Percentiles rank a stretch among this genome's conserved stretches.
These are phyloP conservation scores for Stagonosporopsis tanaceti DNA, from an alignment of 2,329 filamentous ascomycete species.

Conservation along the genomic window DNA sequence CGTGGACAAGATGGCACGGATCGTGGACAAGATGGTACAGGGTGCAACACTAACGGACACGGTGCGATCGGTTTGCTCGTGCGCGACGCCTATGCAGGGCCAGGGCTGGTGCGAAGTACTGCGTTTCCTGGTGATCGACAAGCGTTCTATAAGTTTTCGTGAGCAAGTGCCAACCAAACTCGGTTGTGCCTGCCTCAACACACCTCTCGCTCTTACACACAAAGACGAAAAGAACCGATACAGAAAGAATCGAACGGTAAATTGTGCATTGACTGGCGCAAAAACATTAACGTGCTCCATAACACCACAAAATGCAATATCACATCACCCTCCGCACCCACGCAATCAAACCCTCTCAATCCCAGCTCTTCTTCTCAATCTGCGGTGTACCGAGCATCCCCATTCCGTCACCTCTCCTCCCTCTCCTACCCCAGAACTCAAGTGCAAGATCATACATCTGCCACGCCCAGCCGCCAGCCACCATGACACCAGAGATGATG, in stretches of 20 bases:
- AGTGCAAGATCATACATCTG: conserved; percentile 79
- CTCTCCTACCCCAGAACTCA: conserved; percentile 57
- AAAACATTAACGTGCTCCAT: not conserved
- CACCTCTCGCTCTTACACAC: not conserved
- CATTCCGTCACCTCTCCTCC: conserved; percentile 52
- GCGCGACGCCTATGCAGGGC: not conserved
- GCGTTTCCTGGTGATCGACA: not conserved
- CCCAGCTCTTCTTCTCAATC: conserved; percentile 22
- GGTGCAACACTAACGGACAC: not conserved
- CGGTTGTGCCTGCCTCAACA: not conserved
- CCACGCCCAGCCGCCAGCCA: conserved; percentile 93
- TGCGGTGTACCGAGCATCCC: conserved; percentile 55
- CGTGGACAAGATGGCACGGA: too few species aligned
- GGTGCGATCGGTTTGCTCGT: not conserved
- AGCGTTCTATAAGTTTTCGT: not conserved
- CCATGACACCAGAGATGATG: conserved; percentile 86
- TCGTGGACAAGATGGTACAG: too few species aligned
- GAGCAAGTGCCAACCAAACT: not conserved
- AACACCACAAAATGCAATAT: conserved; percentile 10
- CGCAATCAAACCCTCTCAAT: not conserved
- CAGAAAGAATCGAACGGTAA: too few species aligned
- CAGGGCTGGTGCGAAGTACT: not conserved
- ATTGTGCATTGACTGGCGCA: not conserved
- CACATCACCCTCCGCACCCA: not conserved
- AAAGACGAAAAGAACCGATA: not conserved